Evolutionary conservation across 2,329 filamentous ascomycete species (phyloP).

Genomic region (Verruconis gallopava): DNA sequence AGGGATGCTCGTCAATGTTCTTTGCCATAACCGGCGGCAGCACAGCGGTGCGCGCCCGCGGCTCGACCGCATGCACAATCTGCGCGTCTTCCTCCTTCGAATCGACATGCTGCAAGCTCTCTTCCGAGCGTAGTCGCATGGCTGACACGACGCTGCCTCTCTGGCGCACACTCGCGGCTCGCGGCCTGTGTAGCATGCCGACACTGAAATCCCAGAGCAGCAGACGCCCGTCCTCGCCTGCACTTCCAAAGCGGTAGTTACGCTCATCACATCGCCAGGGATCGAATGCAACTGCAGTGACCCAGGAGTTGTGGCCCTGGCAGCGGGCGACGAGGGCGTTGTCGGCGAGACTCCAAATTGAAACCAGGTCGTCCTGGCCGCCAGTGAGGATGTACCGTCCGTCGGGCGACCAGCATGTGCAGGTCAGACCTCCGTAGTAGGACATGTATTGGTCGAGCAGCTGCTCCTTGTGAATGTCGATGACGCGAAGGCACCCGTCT

Average conservation of each 20-base stretch:
- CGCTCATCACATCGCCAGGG: slow-evolving; percentile 93
- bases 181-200: slow-evolving; percentile 87
- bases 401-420: slow-evolving; percentile 95
- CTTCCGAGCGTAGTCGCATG: slow-evolving; percentile 23
- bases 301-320: slow-evolving; percentile 92
- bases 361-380: slow-evolving; percentile 89
- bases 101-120: slow-evolving; percentile 9
- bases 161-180: slow-evolving; percentile 52
- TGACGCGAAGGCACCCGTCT: slow-evolving; percentile 76
- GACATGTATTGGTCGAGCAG: slow-evolving; percentile 77
- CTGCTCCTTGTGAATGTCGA: slow-evolving; percentile 87
- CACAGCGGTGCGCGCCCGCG: slow-evolving; percentile 70
- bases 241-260: slow-evolving; percentile 91
- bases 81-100: slow-evolving; percentile 41
- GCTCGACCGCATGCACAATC: slow-evolving; percentile 68
- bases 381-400: slow-evolving; percentile 92
- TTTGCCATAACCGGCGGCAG: slow-evolving; percentile 77
- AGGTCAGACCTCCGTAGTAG: slow-evolving; percentile 87
- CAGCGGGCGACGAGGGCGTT: slow-evolving; percentile 78
- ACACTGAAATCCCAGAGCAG: slow-evolving; percentile 96
- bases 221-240: slow-evolving; percentile 83
- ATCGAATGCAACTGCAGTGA: slow-evolving; percentile 85
- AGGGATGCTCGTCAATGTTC: slow-evolving; percentile 62
- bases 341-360: slow-evolving; percentile 86
- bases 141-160: slow-evolving; percentile 38